Evolutionary conservation across 306 rosid genomes (phyloP), one percentile per base, ranked within the genome.

Genomic region (Boehmeria nivea): DNA sequence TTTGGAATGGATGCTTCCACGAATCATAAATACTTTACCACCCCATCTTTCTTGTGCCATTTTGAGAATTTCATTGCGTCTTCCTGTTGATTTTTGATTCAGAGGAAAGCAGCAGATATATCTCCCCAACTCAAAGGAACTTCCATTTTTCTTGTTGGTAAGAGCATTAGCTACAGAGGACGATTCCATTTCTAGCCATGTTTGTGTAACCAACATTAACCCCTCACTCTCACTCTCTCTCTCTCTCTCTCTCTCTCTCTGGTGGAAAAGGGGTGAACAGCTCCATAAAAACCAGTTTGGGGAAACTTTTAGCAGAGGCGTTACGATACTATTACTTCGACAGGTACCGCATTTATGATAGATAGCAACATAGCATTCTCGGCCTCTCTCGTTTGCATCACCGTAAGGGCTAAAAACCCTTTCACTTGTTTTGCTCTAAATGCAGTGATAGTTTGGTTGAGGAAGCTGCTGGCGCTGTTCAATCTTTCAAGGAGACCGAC

Each of bases 301-400:
- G 89, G 47, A 81, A 73, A 63, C 78, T 72, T 47, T 81, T 91
- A 12, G 99, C 99, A n/a, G 85, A 85, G 33, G 53, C 59, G 27
- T 73, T 91, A 61, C 69, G 89, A 51, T 91, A 87, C 70, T 91
- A 87, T 75, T 87, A 87, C 79, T 87, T 91, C 43, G 96, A 91
- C 77, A 91, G 99, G 96, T 85, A 76, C 27, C 21, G 37, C 2
- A 43, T 63, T 25, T 59, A 21, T 4, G 12, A 37, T n/a, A n/a
- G n/a, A n/a, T n/a, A n/a, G n/a, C n/a, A n/a, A n/a, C n/a, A n/a
- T n/a, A n/a, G n/a, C n/a, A n/a, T 57, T 53, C 10, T 40, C 45
- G 36, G 8, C 36, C 36, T 31, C 8, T 6, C 36, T 31, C 8
- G 36, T 31, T 31, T 40, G 17, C 45, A 8, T 40, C 4, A 4